Conservation (phyloP, 75 land plant species). For the Chamaecyparis obtusa region DNA sequence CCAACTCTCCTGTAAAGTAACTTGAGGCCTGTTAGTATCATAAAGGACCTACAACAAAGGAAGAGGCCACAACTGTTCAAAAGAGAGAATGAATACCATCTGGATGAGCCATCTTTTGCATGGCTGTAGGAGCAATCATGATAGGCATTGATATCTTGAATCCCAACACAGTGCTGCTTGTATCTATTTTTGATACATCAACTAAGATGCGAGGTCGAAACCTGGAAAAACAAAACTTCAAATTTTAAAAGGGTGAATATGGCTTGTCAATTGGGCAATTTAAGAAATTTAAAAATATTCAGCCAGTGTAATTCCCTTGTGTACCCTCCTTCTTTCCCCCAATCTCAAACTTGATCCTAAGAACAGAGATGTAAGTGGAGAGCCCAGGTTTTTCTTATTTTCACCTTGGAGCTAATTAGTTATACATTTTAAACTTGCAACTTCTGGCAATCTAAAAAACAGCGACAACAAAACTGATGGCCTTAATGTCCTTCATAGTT, state of each 20-base stretch:
- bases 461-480: no score
- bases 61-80: not conserved
- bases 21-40: not conserved
- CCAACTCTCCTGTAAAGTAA: slow-evolving; percentile 64
- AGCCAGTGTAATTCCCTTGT: not conserved
- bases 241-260: not conserved
- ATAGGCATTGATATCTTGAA: slow-evolving; percentile 95
- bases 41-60: not conserved
- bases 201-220: slow-evolving; percentile 88
- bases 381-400: not conserved
- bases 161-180: slow-evolving; percentile 72
- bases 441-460: not conserved
- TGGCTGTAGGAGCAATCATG: slow-evolving; percentile 93
- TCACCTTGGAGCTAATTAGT: not conserved
- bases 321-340: not conserved
- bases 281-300: not conserved
- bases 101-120: slow-evolving; percentile 98
- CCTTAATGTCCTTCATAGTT: no score
- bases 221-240: slow-evolving; percentile 24
- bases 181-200: slow-evolving; percentile 79
- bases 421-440: not conserved
- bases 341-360: not conserved
- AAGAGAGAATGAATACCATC: slow-evolving; percentile 51
- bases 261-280: not conserved
- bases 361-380: not conserved